phyloP scores from a whole-genome alignment of 202 grass and related monocot species.

The Zoysia matrella region DNA sequence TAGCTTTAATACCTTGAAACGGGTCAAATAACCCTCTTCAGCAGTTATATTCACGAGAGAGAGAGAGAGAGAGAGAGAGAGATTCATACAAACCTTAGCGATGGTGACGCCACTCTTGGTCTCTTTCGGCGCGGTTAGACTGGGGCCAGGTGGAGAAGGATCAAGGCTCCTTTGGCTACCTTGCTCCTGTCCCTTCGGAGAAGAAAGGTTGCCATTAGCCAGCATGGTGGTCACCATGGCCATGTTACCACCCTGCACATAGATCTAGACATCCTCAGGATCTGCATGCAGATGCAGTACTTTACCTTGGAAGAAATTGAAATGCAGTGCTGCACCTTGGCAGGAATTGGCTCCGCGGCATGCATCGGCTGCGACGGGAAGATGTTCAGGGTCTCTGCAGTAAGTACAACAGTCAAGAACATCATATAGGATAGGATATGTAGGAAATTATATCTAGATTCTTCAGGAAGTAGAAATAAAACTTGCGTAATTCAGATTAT shows the following conservation, averaged over 20 bases:
- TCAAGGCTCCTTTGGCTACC: conserved; percentile 39
- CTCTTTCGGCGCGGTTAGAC: conserved; percentile 39
- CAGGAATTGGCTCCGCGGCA: conserved; percentile 49
- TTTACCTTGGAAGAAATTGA: too few species aligned
- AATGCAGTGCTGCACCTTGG: conserved; percentile 44
- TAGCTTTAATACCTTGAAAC: too few species aligned
- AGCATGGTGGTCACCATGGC: conserved; percentile 39
- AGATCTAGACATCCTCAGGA: too few species aligned
- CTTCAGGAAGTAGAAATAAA: too few species aligned
- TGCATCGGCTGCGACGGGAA: conserved; percentile 93
- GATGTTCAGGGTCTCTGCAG: conserved; percentile 96
- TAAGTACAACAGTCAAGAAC: conserved; percentile 15
- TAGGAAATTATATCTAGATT: too few species aligned
- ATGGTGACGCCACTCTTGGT: conserved; percentile 45
- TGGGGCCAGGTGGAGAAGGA: conserved; percentile 11
- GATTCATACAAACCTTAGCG: conserved; percentile 45
- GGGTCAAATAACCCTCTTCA: too few species aligned
- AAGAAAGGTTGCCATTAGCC: conserved; percentile 58
- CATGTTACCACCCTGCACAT: background rate
- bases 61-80: conserved; percentile 22
- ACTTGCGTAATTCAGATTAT: background rate
- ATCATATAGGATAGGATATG: background rate
- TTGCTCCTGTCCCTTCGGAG: conserved; percentile 47
- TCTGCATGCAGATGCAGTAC: too few species aligned
- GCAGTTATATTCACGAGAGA: background rate